Conservation (phyloP, 371 early-diverging fungal genomes). For the Coemansia sp. region DNA sequence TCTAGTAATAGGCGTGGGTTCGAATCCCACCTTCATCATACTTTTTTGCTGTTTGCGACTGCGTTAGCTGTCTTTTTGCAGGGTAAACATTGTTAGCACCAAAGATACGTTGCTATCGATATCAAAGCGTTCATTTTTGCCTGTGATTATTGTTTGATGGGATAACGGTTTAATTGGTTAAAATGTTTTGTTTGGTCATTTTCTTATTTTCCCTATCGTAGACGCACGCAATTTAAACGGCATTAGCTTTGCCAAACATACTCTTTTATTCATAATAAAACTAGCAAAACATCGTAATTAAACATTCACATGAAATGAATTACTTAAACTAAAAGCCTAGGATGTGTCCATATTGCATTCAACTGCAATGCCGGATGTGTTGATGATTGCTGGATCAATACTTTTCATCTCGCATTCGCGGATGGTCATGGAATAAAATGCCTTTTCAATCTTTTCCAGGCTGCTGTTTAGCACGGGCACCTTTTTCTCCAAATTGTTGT, state of each 20-base stretch:
- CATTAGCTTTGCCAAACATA: no score
- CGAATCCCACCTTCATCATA: constrained; percentile 37
- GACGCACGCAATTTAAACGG: no score
- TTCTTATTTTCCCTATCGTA: no score
- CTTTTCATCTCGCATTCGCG: constrained; percentile 30
- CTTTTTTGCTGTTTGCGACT: neutral
- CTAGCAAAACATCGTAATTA: no score
- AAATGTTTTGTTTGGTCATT: no score
- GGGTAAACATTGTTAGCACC: neutral
- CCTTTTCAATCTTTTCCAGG: constrained; percentile 53
- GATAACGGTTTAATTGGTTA: no score
- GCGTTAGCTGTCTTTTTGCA: neutral
- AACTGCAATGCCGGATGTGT: neutral
- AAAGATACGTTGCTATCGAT: no score
- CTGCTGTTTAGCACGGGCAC: constrained; percentile 49
- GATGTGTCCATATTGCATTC: neutral
- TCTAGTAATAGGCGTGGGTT: constrained; percentile 32
- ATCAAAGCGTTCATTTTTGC: neutral
- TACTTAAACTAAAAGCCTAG: neutral
- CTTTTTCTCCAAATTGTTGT: constrained; percentile 48
- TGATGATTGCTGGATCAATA: neutral
- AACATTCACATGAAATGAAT: no score
- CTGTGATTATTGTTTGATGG: neutral
- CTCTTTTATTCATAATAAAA: no score
- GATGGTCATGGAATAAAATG: constrained; percentile 43